A percentile compares a stretch with the other conserved stretches of the same genome.
These are phyloP conservation scores for Chalciporus pseudorubinellus DNA, from an alignment of 768 basidiomycete genomes.

Conservation along the genomic window DNA sequence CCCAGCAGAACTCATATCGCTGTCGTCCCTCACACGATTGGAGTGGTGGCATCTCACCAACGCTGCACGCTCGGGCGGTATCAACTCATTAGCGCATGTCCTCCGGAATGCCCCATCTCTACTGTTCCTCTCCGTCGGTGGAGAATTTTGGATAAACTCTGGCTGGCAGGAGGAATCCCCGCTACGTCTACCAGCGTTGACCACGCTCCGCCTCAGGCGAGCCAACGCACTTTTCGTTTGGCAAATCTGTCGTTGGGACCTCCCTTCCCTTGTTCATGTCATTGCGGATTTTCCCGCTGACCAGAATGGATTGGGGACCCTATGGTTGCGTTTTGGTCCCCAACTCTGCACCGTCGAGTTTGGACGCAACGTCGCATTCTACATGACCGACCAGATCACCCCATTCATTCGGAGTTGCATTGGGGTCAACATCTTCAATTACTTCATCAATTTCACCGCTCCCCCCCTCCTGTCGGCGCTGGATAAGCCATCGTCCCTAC, in stretches of 20 bases:
- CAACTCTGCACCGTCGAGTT: conserved; percentile 57
- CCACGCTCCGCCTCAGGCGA: conserved; percentile 51
- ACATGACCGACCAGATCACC: conserved; percentile 46
- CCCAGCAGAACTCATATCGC: conserved; percentile 43
- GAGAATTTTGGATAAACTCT: conserved; percentile 35
- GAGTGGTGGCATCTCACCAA: conserved; percentile 65
- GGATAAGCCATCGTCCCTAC: conserved; percentile 34
- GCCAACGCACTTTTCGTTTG: conserved; percentile 51
- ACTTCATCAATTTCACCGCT: conserved; percentile 50
- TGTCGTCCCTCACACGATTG: conserved; percentile 55
- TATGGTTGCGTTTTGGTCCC: conserved; percentile 51
- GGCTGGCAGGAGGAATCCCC: conserved; percentile 12
- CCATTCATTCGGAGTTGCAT: conserved; percentile 46
- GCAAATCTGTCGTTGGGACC: conserved; percentile 46
- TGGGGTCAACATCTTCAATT: conserved; percentile 51
- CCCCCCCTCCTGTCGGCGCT: conserved; percentile 18
- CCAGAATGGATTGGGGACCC: conserved; percentile 36
- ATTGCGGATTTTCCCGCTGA: conserved; percentile 48
- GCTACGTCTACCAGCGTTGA: conserved; percentile 44
- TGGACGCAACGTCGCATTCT: conserved; percentile 55
- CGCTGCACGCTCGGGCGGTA: conserved; percentile 61
- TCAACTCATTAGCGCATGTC: conserved; percentile 57
- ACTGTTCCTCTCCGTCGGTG: conserved; percentile 56
- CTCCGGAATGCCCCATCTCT: conserved; percentile 53
- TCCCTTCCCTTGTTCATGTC: conserved; percentile 53